phyloP scores from a whole-genome alignment of 371 early-diverging fungal species.

The Mucor racemosus region DNA sequence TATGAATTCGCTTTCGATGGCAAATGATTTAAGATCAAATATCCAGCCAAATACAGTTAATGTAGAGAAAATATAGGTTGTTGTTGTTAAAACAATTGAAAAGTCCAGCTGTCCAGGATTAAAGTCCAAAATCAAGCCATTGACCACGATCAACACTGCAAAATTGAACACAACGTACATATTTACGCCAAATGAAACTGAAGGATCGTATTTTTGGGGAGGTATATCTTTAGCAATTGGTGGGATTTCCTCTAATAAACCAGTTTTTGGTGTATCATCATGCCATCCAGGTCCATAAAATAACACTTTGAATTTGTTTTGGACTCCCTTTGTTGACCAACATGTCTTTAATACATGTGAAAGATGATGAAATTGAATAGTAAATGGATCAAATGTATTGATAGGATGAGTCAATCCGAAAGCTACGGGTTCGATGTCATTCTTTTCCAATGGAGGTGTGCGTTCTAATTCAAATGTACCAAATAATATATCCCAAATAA shows the following conservation, averaged over 20 bases:
- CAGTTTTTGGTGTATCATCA: constrained; percentile 49
- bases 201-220: constrained; percentile 52
- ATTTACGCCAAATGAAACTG: constrained; percentile 40
- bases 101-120: constrained; percentile 15
- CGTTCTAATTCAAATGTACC: constrained; percentile 59
- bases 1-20: constrained; percentile 17
- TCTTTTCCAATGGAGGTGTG: constrained; percentile 9
- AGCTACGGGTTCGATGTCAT: constrained; percentile 46
- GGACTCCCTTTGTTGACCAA: constrained; percentile 39
- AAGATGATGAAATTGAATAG: constrained; percentile 56
- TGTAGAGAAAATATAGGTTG: constrained; percentile 18
- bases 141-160: constrained; percentile 33
- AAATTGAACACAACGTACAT: constrained; percentile 43
- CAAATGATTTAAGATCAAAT: constrained; percentile 23
- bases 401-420: constrained; percentile 63
- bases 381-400: constrained; percentile 60
- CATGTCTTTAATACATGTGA: constrained; percentile 42
- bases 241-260: constrained; percentile 52
- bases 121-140: constrained; percentile 19
- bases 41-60: constrained; percentile 31
- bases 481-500: constrained; percentile 65
- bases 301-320: constrained; percentile 54
- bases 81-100: background rate
- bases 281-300: constrained; percentile 69
- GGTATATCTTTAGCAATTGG: constrained; percentile 45